Conservation (phyloP, 345 rosid genomes). For the Populus alba region DNA sequence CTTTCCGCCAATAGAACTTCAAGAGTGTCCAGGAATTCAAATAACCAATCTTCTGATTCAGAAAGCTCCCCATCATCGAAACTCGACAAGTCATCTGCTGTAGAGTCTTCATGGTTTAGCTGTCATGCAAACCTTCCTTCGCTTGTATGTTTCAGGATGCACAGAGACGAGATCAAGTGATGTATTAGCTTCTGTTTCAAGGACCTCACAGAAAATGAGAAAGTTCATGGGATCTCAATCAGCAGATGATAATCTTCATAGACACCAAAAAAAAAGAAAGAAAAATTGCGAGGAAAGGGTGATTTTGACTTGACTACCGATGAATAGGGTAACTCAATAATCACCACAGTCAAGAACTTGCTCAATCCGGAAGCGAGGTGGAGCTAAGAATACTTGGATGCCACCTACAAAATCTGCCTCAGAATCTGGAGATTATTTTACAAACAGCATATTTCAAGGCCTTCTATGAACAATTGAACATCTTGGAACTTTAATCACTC, state of each 20-base stretch:
- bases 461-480: background rate
- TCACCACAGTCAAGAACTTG: background rate
- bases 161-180: too few species aligned
- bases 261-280: background rate
- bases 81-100: conserved; percentile 38
- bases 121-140: too few species aligned
- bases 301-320: too few species aligned
- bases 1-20: conserved; percentile 84
- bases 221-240: background rate
- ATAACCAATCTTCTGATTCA: conserved; percentile 56
- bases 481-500: background rate
- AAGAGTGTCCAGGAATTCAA: conserved; percentile 57
- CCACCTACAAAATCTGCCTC: background rate
- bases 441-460: background rate
- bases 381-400: background rate
- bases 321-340: background rate
- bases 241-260: too few species aligned
- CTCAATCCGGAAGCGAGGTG: background rate
- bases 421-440: background rate
- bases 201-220: background rate
- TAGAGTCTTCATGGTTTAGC: conserved; percentile 35
- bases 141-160: too few species aligned
- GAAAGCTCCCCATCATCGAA: conserved; percentile 44
- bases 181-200: too few species aligned
- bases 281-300: background rate